Percentiles rank a stretch among this genome's conserved stretches.
Conservation (phyloP, 331 rosid genomes). For the Rosa hybrid region DNA sequence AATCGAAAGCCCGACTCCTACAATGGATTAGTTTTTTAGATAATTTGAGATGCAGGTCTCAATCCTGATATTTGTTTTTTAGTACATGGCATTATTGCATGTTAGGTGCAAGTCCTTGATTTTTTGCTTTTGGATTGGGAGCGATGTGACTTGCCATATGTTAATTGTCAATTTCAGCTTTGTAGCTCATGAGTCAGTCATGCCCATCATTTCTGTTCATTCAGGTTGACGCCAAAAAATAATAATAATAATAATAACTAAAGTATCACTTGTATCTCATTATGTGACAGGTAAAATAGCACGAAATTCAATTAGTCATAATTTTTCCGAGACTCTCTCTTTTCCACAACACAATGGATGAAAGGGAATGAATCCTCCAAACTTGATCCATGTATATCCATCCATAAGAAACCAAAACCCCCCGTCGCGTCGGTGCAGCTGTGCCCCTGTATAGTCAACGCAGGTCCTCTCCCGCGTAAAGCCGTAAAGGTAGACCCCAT, state of each 20-base stretch:
- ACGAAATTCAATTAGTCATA: too few relatives aligned
- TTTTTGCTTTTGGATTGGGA: too few relatives aligned
- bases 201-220: too few relatives aligned
- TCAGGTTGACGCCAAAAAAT: too few relatives aligned
- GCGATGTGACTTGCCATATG: not conserved
- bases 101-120: not conserved
- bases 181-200: too few relatives aligned
- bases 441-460: not conserved
- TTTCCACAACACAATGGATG: too few relatives aligned
- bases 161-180: not conserved
- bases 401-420: not conserved
- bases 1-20: too few relatives aligned
- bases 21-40: too few relatives aligned
- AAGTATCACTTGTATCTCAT: too few relatives aligned
- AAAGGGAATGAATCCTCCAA: not conserved
- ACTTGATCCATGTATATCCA: not conserved
- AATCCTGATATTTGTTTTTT: not conserved
- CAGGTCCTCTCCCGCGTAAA: not conserved
- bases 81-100: not conserved
- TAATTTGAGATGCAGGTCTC: not conserved
- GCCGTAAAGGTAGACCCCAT: not conserved
- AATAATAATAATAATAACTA: too few relatives aligned
- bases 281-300: too few relatives aligned
- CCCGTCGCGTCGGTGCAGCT: not conserved
- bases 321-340: too few relatives aligned